phyloP scores from a whole-genome alignment of 352 stramenopile species.

The Pythium volutum region DNA sequence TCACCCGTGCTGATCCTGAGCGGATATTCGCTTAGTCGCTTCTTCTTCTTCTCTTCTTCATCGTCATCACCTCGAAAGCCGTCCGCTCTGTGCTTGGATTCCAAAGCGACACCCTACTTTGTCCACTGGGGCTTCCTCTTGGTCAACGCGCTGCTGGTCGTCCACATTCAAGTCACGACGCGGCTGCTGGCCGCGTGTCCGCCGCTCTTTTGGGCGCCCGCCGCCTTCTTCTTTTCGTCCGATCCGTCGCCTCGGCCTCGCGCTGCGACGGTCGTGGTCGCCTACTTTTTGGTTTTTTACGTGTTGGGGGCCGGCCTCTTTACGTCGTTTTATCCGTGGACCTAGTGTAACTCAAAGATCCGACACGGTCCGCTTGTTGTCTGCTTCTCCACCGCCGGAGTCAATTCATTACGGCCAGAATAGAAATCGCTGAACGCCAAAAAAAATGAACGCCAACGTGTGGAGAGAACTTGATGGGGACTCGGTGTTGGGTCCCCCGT shows the following conservation, averaged over 20 bases:
- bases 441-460: too few relatives aligned
- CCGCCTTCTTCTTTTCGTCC: constrained; percentile 25
- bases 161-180: constrained; percentile 88
- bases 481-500: too few relatives aligned
- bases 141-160: constrained; percentile 69
- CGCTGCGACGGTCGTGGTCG: constrained; percentile 36
- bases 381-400: too few relatives aligned
- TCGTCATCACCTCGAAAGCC: neutral
- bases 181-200: constrained; percentile 72
- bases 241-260: neutral
- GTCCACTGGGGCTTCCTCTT: constrained; percentile 73
- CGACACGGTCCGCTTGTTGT: too few relatives aligned
- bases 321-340: constrained; percentile 83
- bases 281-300: constrained; percentile 73
- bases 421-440: too few relatives aligned
- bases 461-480: too few relatives aligned
- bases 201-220: constrained; percentile 76
- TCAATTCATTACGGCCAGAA: too few relatives aligned
- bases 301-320: constrained; percentile 71
- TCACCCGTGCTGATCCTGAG: constrained; percentile 81
- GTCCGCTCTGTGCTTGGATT: neutral
- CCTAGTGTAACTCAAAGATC: too few relatives aligned
- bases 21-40: constrained; percentile 45
- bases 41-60: constrained; percentile 25
- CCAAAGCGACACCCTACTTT: constrained; percentile 44